Percentiles rank a stretch among this genome's conserved stretches.
phyloP scores from a whole-genome alignment of 805 yeast species.

The Wickerhamomyces silvicola region DNA sequence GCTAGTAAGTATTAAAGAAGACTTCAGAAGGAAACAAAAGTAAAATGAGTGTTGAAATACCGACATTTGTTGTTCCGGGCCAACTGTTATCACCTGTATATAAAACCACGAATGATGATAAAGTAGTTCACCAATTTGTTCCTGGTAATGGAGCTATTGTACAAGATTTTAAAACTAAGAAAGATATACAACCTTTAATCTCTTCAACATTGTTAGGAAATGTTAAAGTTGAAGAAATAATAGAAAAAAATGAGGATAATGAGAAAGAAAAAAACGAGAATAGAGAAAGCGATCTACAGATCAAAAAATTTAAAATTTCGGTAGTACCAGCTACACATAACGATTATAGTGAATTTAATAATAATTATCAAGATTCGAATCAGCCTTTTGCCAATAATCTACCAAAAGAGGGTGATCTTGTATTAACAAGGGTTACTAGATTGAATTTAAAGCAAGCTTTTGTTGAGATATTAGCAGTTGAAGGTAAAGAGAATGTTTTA shows the following conservation, averaged over 20 bases:
- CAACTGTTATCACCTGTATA: slow-evolving; percentile 63
- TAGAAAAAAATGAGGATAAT: slow-evolving; percentile 10
- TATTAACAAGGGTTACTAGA: slow-evolving; percentile 66
- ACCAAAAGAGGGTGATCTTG: slow-evolving; percentile 82
- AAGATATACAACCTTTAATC: slow-evolving; percentile 34
- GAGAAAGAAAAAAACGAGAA: slow-evolving; percentile 5
- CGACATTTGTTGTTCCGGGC: slow-evolving; percentile 66
- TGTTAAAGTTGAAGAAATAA: slow-evolving; percentile 28
- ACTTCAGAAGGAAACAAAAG: too few species aligned
- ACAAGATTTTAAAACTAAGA: slow-evolving; percentile 36
- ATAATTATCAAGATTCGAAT: slow-evolving; percentile 14
- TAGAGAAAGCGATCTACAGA: slow-evolving; percentile 8
- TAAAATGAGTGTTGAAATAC: slow-evolving; percentile 26
- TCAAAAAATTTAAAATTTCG: slow-evolving; percentile 20
- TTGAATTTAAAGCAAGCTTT: slow-evolving; percentile 64
- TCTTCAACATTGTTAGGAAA: slow-evolving; percentile 61
- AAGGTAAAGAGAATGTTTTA: slow-evolving; percentile 49
- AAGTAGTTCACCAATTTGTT: slow-evolving; percentile 35
- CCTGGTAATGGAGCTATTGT: slow-evolving; percentile 64
- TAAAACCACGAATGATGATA: slow-evolving; percentile 28
- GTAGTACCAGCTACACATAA: slow-evolving; percentile 21
- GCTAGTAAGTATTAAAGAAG: too few species aligned
- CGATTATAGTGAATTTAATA: slow-evolving; percentile 10
- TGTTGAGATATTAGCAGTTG: slow-evolving; percentile 70
- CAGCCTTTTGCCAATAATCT: slow-evolving; percentile 38